These are phyloP conservation scores for Trichoderma lentiforme DNA, from an alignment of 2,329 filamentous ascomycete species.

Conservation along the genomic window DNA sequence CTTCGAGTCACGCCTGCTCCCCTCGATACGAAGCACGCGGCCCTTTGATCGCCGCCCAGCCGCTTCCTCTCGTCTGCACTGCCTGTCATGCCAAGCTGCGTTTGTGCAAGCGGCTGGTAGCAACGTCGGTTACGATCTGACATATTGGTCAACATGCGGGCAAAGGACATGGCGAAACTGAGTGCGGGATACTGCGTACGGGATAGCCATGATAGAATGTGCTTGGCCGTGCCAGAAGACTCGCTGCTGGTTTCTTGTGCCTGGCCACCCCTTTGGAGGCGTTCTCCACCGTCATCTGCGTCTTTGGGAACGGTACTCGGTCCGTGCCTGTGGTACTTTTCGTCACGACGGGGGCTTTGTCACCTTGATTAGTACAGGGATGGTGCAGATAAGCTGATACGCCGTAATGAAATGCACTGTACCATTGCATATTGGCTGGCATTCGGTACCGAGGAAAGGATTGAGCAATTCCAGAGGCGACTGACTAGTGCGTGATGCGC, in stretches of 20 bases:
- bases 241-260: background rate
- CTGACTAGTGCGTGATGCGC: background rate
- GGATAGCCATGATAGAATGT: conserved; percentile 10
- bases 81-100: background rate
- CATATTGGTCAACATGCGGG: background rate
- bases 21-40: background rate
- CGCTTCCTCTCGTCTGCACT: background rate
- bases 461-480: background rate
- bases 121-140: background rate
- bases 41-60: background rate
- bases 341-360: conserved; percentile 12
- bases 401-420: conserved; percentile 3
- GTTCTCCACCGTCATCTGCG: conserved; percentile 13
- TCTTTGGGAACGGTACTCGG: background rate
- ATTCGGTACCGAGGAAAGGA: background rate
- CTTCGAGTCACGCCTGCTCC: background rate
- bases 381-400: conserved; percentile 9
- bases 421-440: background rate
- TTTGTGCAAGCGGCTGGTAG: background rate
- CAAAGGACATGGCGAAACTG: background rate
- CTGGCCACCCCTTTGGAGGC: conserved; percentile 5
- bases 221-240: conserved; percentile 6
- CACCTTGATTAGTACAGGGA: conserved; percentile 11
- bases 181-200: conserved; percentile 4
- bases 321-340: conserved; percentile 13